A percentile compares a stretch with the other conserved stretches of the same genome.
These are phyloP conservation scores for Vaccinium myrtillus DNA, from an alignment of 148 eudicot genomes.

Conservation along the genomic window DNA sequence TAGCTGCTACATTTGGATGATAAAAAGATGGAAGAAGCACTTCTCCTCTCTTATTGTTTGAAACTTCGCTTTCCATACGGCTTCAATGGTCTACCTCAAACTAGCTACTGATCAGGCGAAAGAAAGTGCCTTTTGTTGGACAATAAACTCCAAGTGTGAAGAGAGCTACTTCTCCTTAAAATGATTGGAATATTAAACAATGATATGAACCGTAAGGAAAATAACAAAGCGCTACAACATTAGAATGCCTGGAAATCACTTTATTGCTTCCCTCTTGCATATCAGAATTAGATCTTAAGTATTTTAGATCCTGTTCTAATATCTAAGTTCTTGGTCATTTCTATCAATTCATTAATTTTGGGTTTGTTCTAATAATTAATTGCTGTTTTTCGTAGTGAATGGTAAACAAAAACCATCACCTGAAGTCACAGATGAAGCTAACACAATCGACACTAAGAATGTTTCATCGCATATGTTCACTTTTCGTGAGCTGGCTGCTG, in stretches of 20 bases:
- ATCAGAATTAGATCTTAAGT: neutral
- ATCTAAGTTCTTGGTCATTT: neutral
- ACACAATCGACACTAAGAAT: neutral
- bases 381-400: neutral
- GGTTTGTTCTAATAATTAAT: neutral
- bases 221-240: neutral
- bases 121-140: neutral
- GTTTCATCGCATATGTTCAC: constrained; percentile 40
- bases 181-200: neutral
- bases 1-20: neutral
- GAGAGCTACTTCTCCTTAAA: neutral
- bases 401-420: neutral
- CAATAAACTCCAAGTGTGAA: neutral
- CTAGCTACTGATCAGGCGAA: neutral
- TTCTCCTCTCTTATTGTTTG: neutral
- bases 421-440: neutral
- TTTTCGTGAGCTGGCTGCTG: constrained; percentile 73
- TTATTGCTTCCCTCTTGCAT: neutral
- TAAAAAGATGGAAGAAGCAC: neutral
- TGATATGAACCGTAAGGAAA: neutral
- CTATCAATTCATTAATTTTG: neutral
- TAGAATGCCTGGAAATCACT: neutral
- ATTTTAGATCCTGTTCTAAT: neutral
- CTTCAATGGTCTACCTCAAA: neutral
- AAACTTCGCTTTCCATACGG: neutral